Evolutionary conservation across 139 green algal species (phyloP).

Genomic region (Micromonas commoda): DNA sequence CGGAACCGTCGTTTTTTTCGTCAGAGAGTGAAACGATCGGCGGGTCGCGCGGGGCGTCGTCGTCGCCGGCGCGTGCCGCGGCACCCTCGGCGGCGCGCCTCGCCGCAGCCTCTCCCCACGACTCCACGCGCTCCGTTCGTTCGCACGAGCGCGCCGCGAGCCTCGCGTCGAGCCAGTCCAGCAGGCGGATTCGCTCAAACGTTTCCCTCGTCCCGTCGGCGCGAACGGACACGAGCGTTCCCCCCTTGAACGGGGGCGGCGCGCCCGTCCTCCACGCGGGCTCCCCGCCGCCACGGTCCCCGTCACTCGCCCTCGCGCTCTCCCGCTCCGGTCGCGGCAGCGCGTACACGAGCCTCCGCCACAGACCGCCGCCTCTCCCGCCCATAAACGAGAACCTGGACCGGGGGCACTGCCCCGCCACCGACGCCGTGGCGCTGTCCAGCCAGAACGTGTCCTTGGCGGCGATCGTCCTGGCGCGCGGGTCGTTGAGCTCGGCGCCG

Average conservation of each 20-base stretch:
- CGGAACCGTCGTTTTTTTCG: too few relatives aligned
- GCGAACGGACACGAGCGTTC: not conserved
- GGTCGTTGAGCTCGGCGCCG: not conserved
- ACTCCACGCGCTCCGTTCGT: not conserved
- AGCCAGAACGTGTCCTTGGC: constrained; percentile 23
- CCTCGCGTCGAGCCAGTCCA: not conserved
- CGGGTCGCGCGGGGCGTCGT: too few relatives aligned
- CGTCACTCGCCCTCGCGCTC: not conserved
- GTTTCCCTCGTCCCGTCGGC: not conserved
- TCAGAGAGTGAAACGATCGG: too few relatives aligned
- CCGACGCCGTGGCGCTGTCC: constrained; percentile 10
- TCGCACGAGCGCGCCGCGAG: not conserved
- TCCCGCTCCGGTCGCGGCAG: not conserved
- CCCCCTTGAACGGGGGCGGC: not conserved
- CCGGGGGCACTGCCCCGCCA: constrained; percentile 23
- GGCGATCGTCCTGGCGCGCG: not conserved
- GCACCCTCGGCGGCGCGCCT: too few relatives aligned
- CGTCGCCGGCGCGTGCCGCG: too few relatives aligned
- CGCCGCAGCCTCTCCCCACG: not conserved
- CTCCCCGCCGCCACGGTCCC: not conserved
- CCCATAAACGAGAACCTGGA: constrained; percentile 91
- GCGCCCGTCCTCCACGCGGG: not conserved
- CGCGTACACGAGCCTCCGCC: constrained; percentile 63
- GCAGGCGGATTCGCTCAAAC: not conserved
- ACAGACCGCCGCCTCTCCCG: constrained; percentile 63